Conservation (phyloP, 805 yeast genomes). For the Myxozyma nipponensis region DNA sequence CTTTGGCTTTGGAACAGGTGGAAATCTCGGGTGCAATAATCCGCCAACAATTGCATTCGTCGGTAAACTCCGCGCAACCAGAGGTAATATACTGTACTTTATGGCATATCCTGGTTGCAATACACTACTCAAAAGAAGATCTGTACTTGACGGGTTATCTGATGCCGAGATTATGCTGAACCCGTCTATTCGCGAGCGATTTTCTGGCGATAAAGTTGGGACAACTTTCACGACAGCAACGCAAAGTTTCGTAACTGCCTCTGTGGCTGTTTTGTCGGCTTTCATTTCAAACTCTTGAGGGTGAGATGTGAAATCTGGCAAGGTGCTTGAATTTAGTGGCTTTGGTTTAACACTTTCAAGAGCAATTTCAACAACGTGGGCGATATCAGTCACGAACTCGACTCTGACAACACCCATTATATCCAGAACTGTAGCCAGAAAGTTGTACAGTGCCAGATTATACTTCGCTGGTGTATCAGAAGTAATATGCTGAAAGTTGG, state of each 20-base stretch:
- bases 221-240: conserved; percentile 10
- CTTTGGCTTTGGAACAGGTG: conserved; percentile 16
- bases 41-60: conserved; percentile 5
- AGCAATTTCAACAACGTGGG: conserved; percentile 14
- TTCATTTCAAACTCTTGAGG: conserved; percentile 8
- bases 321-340: conserved; percentile 1
- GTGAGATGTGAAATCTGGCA: conserved; percentile 21
- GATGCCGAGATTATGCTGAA: conserved; percentile 1
- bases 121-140: conserved; percentile 10
- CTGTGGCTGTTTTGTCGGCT: not conserved
- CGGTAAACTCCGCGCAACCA: conserved; percentile 15
- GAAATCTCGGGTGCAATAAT: conserved; percentile 23
- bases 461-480: conserved; percentile 1
- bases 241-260: conserved; percentile 5
- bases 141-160: not conserved
- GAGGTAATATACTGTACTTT: conserved; percentile 21
- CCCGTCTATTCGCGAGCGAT: conserved; percentile 22
- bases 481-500: conserved; percentile 3
- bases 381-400: conserved; percentile 5
- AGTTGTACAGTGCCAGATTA: conserved; percentile 13
- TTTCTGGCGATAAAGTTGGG: conserved; percentile 17
- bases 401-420: conserved; percentile 8
- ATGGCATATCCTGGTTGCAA: conserved; percentile 23
- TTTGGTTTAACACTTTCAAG: conserved; percentile 5
- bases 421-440: conserved; percentile 6